phyloP scores from a whole-genome alignment of 177 flowering plant species.

The Vitis hybrid region DNA sequence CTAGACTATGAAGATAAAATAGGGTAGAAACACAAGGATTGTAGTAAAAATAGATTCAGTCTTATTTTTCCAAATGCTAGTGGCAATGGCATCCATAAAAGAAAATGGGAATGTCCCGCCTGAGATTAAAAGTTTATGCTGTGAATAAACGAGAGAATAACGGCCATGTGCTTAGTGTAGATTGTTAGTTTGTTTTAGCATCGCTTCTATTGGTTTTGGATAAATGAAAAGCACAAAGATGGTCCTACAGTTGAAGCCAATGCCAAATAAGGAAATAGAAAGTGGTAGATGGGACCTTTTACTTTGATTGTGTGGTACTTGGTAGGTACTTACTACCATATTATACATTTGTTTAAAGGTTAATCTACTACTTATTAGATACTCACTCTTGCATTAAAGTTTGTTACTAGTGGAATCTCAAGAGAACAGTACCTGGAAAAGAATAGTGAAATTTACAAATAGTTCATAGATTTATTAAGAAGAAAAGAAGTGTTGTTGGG shows the following conservation, averaged over 20 bases:
- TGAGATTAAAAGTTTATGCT: too few relatives aligned
- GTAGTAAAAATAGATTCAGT: too few relatives aligned
- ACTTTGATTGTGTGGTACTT: slow-evolving; percentile 13
- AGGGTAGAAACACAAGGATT: too few relatives aligned
- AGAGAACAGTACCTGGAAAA: background rate
- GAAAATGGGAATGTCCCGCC: too few relatives aligned
- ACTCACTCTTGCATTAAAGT: background rate
- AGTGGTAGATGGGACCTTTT: slow-evolving; percentile 12
- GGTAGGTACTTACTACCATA: slow-evolving; percentile 12
- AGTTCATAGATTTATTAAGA: slow-evolving; percentile 3
- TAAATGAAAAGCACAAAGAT: too few relatives aligned
- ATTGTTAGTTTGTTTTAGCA: too few relatives aligned
- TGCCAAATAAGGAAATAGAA: slow-evolving; percentile 11
- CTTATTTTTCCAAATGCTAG: too few relatives aligned
- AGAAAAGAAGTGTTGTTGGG: background rate
- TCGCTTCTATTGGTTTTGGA: too few relatives aligned
- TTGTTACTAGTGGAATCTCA: slow-evolving; percentile 4
- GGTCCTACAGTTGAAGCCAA: background rate
- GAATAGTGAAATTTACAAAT: background rate
- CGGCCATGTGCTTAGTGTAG: too few relatives aligned
- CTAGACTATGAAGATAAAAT: too few relatives aligned
- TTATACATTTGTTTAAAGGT: background rate
- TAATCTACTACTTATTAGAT: slow-evolving; percentile 3
- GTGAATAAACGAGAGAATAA: too few relatives aligned
- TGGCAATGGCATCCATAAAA: too few relatives aligned